These are phyloP conservation scores for Pythium myriotylum DNA, from an alignment of 352 stramenopile species.

Conservation along the genomic window DNA sequence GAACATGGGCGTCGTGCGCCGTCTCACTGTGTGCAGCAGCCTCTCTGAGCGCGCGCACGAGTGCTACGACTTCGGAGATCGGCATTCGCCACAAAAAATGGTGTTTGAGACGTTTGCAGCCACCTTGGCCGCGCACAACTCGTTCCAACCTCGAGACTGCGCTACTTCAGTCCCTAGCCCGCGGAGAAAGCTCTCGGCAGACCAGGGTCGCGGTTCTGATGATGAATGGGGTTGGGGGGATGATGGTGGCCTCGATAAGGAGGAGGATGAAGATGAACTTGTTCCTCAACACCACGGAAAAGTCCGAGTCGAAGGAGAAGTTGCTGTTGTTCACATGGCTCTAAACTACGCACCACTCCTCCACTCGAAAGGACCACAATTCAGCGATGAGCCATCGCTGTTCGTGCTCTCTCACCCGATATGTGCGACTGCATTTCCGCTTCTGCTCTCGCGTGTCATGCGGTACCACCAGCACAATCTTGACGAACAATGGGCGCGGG, in stretches of 20 bases:
- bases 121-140: conserved; percentile 27
- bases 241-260: conserved; percentile 17
- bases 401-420: conserved; percentile 73
- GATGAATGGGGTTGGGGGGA: conserved; percentile 65
- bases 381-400: conserved; percentile 52
- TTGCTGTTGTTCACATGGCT: conserved; percentile 58
- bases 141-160: conserved; percentile 5
- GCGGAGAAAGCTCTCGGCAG: neutral
- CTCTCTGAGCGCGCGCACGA: conserved; percentile 72
- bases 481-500: neutral
- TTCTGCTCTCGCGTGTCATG: conserved; percentile 62
- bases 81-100: conserved; percentile 35
- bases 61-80: conserved; percentile 56
- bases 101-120: conserved; percentile 50
- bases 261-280: neutral
- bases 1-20: conserved; percentile 36
- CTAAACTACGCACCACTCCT: conserved; percentile 62
- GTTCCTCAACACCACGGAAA: too few relatives aligned
- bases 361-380: conserved; percentile 35
- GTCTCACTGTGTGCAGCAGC: conserved; percentile 61
- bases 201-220: neutral
- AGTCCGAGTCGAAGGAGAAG: conserved; percentile 7
- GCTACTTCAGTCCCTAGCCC: conserved; percentile 16
- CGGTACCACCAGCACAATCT: conserved; percentile 4
- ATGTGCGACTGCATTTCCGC: conserved; percentile 69